Base-by-base conservation (phyloP, 495 filamentous ascomycete genomes). In the Penicillium nucicola region DNA sequence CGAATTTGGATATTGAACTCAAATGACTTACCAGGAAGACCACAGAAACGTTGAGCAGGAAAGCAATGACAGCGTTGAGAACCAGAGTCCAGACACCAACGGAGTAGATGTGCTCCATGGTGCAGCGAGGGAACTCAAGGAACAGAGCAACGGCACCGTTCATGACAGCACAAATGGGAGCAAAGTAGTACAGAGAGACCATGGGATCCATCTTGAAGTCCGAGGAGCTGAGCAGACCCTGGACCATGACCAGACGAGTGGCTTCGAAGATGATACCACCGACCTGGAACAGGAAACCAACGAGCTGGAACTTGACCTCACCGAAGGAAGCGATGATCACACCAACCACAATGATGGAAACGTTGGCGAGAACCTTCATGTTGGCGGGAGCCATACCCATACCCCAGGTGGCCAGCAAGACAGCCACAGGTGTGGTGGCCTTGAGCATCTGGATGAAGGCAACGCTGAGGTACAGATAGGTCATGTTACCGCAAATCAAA, bases 371-470 rank as follows among this genome's bases (percentile, higher is more conserved):
- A 17, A 87, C 82, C 73, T 83, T 90, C 53, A 89, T 62, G 72
- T 90, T 90, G 28, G 86, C 84, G 44, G 83, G 80, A 15, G 86
- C 82, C 57, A 92, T 81, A 51, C 87, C 85, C 65, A 95, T 82
- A 33, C 77, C 76, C 91, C 91, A 97, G 57, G 87, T 86, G 37
- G 87, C 85, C 46, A 96, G 64, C 22, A 97, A 81, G 52, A 95
- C 90, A 37, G 88, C 90, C 45, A 96, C 91, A 22, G 91, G 92
- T 33, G 87, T 95, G 28, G 89, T 93, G 56, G 91, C 91, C 88
- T 96, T 96, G 61, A 97, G 81, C 91, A 97, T 97, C 77, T 97
- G 91, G 67, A 97, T 97, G 71, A 97, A 97, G 37, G 91, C 83
- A 53, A 96, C 91, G 61, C 86, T 89, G 53, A 97, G 82, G 71